phyloP scores from a whole-genome alignment of 2,329 filamentous ascomycete genomes.

The Venturia asperata region DNA sequence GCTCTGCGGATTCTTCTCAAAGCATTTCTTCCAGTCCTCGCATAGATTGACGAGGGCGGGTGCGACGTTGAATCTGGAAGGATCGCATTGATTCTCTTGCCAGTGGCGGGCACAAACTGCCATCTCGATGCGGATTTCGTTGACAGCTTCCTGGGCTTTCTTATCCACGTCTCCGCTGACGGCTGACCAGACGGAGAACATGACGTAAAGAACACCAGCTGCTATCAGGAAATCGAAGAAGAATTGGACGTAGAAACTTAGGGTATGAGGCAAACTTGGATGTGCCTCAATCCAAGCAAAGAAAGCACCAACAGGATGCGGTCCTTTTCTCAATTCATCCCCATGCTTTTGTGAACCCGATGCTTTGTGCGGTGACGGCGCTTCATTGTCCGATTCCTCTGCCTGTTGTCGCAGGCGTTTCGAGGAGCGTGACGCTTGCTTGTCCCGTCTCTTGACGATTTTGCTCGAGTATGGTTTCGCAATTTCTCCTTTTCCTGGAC shows the following conservation, averaged over 20 bases:
- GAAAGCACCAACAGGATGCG: constrained; percentile 35
- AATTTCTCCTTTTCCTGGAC: constrained; percentile 33
- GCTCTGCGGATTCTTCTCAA: constrained; percentile 71
- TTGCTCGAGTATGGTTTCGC: constrained; percentile 31
- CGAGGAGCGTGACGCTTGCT: constrained; percentile 26
- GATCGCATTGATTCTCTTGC: constrained; percentile 65
- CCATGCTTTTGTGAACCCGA: not conserved
- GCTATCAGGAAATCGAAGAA: constrained; percentile 43
- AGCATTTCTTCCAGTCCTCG: constrained; percentile 76
- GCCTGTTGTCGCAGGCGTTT: constrained; percentile 21
- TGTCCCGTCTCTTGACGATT: constrained; percentile 31
- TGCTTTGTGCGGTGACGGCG: constrained; percentile 11
- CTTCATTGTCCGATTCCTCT: constrained; percentile 20
- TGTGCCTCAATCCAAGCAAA: constrained; percentile 58
- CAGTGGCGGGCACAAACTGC: constrained; percentile 67
- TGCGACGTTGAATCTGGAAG: constrained; percentile 47
- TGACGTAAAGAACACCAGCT: constrained; percentile 51
- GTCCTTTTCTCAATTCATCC: not conserved
- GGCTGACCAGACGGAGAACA: constrained; percentile 62
- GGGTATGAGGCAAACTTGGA: constrained; percentile 57
- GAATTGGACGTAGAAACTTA: constrained; percentile 61
- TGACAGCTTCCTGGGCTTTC: constrained; percentile 61
- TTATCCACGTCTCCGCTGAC: constrained; percentile 69
- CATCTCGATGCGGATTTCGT: constrained; percentile 65
- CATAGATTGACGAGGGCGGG: constrained; percentile 70